These are phyloP conservation scores for Mycena rosella DNA, from an alignment of 768 basidiomycete genomes.

Conservation along the genomic window DNA sequence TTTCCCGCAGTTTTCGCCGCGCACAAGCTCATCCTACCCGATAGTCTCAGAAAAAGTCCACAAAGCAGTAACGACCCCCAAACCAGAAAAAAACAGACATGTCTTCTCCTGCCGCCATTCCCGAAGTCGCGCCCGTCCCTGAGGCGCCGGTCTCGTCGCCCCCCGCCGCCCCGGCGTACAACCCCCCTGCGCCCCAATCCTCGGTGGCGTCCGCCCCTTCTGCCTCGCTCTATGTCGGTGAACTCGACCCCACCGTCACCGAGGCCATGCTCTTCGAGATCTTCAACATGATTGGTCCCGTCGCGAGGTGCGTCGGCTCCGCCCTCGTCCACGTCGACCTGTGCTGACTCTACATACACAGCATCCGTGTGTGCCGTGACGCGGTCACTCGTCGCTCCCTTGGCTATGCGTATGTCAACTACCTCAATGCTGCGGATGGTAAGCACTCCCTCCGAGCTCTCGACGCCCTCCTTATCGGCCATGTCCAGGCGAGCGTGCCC, in stretches of 20 bases:
- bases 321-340: neutral
- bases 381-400: constrained; percentile 99
- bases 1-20: constrained; percentile 26
- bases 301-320: constrained; percentile 81
- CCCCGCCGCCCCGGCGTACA: constrained; percentile 67
- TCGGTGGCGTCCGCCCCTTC: constrained; percentile 78
- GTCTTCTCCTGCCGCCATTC: constrained; percentile 69
- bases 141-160: constrained; percentile 61
- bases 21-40: constrained; percentile 35
- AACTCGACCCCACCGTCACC: constrained; percentile 97
- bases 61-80: constrained; percentile 94
- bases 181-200: constrained; percentile 66
- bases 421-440: constrained; percentile 96
- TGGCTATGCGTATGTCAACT: constrained; percentile 99
- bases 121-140: constrained; percentile 66
- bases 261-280: constrained; percentile 99
- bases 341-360: constrained; percentile 45
- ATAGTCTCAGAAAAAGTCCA: constrained; percentile 85
- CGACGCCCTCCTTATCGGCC: constrained; percentile 25
- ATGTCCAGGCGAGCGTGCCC: constrained; percentile 88
- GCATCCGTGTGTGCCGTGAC: constrained; percentile 99
- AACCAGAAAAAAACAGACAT: constrained; percentile 62
- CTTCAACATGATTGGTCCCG: constrained; percentile 99
- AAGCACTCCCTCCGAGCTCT: constrained; percentile 42
- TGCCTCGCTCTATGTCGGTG: constrained; percentile 98